A percentile compares a stretch with the other conserved stretches of the same genome.
Conservation (phyloP, 495 filamentous ascomycete species). For the Polyplosphaeria fusca region DNA sequence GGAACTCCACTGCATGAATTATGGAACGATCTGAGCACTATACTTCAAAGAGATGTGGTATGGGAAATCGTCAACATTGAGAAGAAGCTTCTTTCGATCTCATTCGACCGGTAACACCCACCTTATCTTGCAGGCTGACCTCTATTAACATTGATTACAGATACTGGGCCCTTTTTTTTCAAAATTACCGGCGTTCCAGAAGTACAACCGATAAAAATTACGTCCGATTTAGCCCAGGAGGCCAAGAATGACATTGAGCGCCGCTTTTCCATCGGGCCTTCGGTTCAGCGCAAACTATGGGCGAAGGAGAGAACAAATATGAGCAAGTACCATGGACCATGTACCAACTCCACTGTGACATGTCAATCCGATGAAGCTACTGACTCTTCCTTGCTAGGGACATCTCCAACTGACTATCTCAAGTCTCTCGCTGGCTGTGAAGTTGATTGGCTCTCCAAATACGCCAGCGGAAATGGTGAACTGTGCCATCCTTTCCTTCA, state of each 20-base stretch:
- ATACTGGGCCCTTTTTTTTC: constrained; percentile 15
- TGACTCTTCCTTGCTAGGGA: constrained; percentile 3
- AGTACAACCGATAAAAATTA: not conserved
- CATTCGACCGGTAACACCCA: not conserved
- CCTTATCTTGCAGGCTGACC: not conserved
- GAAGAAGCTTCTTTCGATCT: constrained; percentile 15
- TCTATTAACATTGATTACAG: too few species aligned
- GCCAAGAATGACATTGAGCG: not conserved
- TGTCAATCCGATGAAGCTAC: not conserved
- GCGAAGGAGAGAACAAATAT: constrained; percentile 15
- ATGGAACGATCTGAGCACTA: not conserved
- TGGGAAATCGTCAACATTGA: constrained; percentile 12
- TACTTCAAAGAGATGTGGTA: not conserved
- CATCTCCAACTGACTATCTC: constrained; percentile 10
- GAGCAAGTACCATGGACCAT: constrained; percentile 22
- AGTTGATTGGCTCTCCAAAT: constrained; percentile 15
- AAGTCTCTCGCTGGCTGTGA: constrained; percentile 14
- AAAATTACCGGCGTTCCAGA: constrained; percentile 13
- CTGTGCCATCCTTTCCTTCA: not conserved
- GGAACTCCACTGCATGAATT: not conserved
- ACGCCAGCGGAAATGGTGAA: constrained; percentile 3
- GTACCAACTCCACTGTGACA: too few species aligned
- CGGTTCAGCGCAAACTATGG: constrained; percentile 16
- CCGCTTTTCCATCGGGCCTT: constrained; percentile 16
- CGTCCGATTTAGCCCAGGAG: constrained; percentile 3